Conservation (phyloP, 352 stramenopile genomes). For the Detonula confervacea region DNA sequence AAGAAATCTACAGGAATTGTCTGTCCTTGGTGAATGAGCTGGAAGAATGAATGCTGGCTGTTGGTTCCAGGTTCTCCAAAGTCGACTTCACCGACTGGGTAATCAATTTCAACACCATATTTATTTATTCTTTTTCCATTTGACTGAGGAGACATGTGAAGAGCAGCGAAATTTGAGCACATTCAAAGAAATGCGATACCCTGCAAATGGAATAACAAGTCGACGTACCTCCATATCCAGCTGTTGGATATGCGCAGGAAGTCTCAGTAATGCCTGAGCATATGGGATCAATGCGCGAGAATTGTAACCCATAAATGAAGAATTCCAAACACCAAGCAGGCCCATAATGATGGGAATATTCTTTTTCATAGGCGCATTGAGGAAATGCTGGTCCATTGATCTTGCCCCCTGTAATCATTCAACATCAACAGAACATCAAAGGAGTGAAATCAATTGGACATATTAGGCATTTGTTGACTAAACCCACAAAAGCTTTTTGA, state of each 20-base stretch:
- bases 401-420: no score
- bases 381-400: conserved; percentile 94
- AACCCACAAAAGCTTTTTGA: no score
- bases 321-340: conserved; percentile 94
- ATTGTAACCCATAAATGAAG: conserved; percentile 91
- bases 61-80: conserved; percentile 97
- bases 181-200: no score
- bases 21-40: conserved; percentile 95
- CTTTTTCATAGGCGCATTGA: conserved; percentile 84
- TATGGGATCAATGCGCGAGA: conserved; percentile 88
- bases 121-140: conserved; percentile 95
- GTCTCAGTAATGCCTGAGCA: conserved; percentile 92
- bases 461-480: no score
- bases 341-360: conserved; percentile 94
- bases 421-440: no score
- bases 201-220: no score
- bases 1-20: conserved; percentile 97
- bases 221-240: conserved; percentile 99
- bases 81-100: conserved; percentile 91
- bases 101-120: conserved; percentile 91
- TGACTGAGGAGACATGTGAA: no score
- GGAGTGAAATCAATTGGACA: no score
- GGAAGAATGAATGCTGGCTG: conserved; percentile 97
- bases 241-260: conserved; percentile 94
- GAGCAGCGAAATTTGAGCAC: no score